Percentiles rank a stretch among this genome's conserved stretches.
Conservation (phyloP, 2,329 filamentous ascomycete genomes). For the Aspergillus viridinutans region DNA sequence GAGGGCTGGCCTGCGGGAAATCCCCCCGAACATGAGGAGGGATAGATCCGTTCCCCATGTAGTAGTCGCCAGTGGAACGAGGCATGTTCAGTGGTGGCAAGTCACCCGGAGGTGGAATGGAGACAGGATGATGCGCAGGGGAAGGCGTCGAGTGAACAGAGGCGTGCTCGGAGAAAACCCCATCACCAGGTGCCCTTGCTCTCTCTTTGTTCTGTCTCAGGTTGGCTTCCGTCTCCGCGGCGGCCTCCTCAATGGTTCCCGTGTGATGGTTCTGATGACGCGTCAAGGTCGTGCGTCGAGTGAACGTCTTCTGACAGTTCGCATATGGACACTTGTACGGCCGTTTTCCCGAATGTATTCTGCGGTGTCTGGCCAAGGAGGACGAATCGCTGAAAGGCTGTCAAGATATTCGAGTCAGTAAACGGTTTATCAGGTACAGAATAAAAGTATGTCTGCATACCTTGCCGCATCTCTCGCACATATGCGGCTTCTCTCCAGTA, state of each 20-base stretch:
- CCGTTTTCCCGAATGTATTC: constrained; percentile 91
- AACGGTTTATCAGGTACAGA: background rate
- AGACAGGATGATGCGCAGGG: constrained; percentile 67
- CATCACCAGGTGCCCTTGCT: constrained; percentile 33
- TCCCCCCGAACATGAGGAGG: constrained; percentile 78
- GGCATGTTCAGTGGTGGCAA: constrained; percentile 67
- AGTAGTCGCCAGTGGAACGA: constrained; percentile 67
- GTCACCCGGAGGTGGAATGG: constrained; percentile 74
- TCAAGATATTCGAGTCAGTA: constrained; percentile 1
- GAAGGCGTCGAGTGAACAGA: constrained; percentile 65
- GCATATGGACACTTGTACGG: constrained; percentile 97
- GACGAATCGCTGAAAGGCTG: constrained; percentile 96
- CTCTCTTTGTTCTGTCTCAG: constrained; percentile 56
- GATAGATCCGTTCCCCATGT: constrained; percentile 73
- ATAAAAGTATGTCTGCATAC: constrained; percentile 48
- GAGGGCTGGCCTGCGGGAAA: constrained; percentile 66
- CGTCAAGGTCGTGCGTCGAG: constrained; percentile 87
- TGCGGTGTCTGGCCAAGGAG: constrained; percentile 84
- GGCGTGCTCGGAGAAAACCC: constrained; percentile 41
- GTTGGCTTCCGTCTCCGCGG: constrained; percentile 80
- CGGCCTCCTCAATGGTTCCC: constrained; percentile 90
- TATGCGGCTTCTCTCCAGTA: constrained; percentile 96
- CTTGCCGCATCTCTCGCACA: constrained; percentile 96
- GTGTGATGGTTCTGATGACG: constrained; percentile 95
- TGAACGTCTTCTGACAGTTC: constrained; percentile 98